Base-by-base conservation (phyloP, 1,139 yeast genomes). In the Debaryomyces coudertii region DNA sequence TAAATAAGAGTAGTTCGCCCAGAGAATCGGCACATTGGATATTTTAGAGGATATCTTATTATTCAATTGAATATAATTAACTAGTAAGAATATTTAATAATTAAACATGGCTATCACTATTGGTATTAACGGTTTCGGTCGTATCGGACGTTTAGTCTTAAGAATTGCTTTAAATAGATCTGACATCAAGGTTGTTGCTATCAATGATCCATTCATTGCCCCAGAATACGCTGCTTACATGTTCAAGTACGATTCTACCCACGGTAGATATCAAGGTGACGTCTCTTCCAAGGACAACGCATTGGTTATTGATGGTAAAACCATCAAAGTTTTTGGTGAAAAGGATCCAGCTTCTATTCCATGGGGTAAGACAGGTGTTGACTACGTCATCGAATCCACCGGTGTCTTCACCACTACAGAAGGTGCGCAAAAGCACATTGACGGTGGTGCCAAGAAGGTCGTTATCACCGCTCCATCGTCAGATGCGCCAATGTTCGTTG, bases 91-190 rank as follows among this genome's bases (percentile, higher is more conserved):
- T 38, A 38, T 28, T 18, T 15, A 20, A 23, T 35, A 35, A 38
- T 20, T 33, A 31, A 59, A 48, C 56, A 66, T 66, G 71, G 71
- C 70, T 65, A 65, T 77, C 61, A 72, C 66, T 52, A 76, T 86
- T 70, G 93, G 93, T 79, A 87, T 86, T 71, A 86, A 86, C 85
- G 93, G 93, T 66, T 86, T 86, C 85, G 95, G 95, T 62, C 84
- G 95, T 74, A 86, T 86, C 62, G 95, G 95, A 59, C 89, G 95
- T 75, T 82, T 86, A 66, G 95, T 87, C 58, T 77, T 85, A 68
- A 84, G 95, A 80, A 80, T 85, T 66, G 93, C 93, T 56, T 76
- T 85, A 61, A 60, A 64, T 56, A 81, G 87, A 81, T 73, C 78
- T 58, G 87, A 82, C 78, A 83, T 86, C 63, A 77, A 83, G 65